phyloP scores from a whole-genome alignment of 2,329 filamentous ascomycete genomes.

The Didymellaceae sp. region DNA sequence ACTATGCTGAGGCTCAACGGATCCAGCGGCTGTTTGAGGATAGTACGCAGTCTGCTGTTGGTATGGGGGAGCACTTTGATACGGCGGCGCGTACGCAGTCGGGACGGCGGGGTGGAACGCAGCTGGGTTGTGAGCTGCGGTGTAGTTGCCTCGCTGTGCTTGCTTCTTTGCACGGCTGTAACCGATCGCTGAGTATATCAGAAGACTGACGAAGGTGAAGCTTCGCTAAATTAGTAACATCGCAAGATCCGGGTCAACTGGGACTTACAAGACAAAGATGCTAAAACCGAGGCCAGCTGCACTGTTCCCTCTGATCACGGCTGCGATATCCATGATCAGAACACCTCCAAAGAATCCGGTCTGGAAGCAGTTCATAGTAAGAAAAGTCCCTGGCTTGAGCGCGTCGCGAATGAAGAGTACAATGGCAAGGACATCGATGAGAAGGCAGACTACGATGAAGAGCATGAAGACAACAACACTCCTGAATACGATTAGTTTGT shows the following conservation, averaged over 20 bases:
- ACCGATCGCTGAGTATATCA: conserved; percentile 49
- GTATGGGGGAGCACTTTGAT: conserved; percentile 26
- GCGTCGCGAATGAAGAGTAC: conserved; percentile 42
- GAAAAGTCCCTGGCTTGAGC: conserved; percentile 42
- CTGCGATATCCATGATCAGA: conserved; percentile 42
- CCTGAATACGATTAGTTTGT: conserved; percentile 32
- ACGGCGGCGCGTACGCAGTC: conserved; percentile 23
- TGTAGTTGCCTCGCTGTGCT: conserved; percentile 42
- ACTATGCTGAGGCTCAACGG: conserved; percentile 23
- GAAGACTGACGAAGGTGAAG: conserved; percentile 45
- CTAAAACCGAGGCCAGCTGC: conserved; percentile 34
- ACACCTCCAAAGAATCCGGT: conserved; percentile 44
- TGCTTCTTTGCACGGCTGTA: conserved; percentile 47
- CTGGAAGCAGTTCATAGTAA: conserved; percentile 46
- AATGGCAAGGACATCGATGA: conserved; percentile 46
- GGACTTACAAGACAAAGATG: conserved; percentile 48
- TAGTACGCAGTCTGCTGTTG: conserved; percentile 35
- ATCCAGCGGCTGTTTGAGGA: conserved; percentile 24
- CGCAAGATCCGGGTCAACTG: background rate
- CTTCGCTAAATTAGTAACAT: conserved; percentile 28
- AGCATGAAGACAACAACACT: conserved; percentile 41
- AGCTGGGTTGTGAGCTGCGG: conserved; percentile 40
- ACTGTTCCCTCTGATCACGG: conserved; percentile 29
- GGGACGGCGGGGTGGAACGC: conserved; percentile 32
- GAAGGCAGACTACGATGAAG: conserved; percentile 40